Conservation (phyloP, 2,329 filamentous ascomycete genomes). For the Emericellopsis cladophorae region DNA sequence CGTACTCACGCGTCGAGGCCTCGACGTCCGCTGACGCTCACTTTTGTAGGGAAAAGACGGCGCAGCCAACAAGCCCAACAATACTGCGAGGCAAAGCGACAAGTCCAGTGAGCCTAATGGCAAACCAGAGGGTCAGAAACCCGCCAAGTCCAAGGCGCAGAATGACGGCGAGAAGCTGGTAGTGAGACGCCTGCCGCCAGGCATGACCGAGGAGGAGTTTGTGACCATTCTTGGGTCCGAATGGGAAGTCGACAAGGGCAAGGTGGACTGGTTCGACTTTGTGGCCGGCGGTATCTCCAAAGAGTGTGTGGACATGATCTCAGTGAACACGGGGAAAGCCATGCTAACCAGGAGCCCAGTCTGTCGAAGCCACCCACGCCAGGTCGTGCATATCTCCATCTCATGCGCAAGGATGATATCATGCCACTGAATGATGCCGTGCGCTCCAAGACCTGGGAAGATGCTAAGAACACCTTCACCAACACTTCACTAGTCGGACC, state of each 20-base stretch:
- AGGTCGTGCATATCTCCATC: constrained; percentile 69
- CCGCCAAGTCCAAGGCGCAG: constrained; percentile 16
- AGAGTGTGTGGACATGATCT: constrained; percentile 45
- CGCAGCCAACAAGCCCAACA: no score
- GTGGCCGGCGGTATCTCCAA: constrained; percentile 59
- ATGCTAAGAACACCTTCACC: constrained; percentile 65
- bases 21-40: no score
- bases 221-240: constrained; percentile 58
- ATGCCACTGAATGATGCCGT: constrained; percentile 57
- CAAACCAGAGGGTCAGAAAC: constrained; percentile 13
- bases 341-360: constrained; percentile 24
- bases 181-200: constrained; percentile 74
- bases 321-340: no score
- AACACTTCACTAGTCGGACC: constrained; percentile 64
- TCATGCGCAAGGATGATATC: constrained; percentile 60
- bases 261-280: constrained; percentile 72
- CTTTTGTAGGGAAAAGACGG: neutral
- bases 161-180: constrained; percentile 65
- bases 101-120: neutral
- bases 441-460: constrained; percentile 58
- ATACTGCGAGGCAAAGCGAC: no score
- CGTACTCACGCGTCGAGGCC: no score
- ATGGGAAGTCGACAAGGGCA: constrained; percentile 72
- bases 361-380: constrained; percentile 77
- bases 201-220: constrained; percentile 71